Percentiles rank a stretch among this genome's conserved stretches.
phyloP scores from a whole-genome alignment of 1,284 basidiomycete genomes.

The Bjerkandera adusta region DNA sequence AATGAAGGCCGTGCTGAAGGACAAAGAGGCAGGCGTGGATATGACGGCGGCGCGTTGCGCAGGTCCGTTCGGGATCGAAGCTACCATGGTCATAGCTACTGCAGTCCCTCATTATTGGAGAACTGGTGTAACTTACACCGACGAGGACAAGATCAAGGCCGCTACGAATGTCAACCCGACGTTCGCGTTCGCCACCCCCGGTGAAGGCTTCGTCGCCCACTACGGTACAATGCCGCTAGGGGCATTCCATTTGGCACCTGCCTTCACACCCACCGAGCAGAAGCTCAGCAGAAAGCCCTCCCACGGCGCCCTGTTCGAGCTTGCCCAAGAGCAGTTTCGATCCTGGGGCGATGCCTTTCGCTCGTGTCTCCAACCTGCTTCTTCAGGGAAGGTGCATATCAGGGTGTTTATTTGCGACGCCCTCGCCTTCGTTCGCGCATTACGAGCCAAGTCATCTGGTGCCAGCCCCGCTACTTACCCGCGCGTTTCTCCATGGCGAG shows the following conservation, averaged over 20 bases:
- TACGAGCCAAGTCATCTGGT: conserved; percentile 19
- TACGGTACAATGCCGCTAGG: conserved; percentile 44
- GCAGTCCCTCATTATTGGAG: conserved; percentile 36
- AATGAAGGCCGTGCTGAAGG: neutral
- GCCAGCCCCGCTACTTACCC: conserved; percentile 8
- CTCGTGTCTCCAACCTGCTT: conserved; percentile 1
- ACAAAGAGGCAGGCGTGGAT: conserved; percentile 7
- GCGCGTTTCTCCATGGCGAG: conserved; percentile 36
- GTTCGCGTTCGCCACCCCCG: conserved; percentile 41
- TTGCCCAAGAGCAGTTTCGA: conserved; percentile 33
- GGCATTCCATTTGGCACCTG: conserved; percentile 45
- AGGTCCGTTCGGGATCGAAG: conserved; percentile 33
- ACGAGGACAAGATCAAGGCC: conserved; percentile 21
- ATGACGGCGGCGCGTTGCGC: conserved; percentile 30
- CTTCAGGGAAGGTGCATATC: conserved; percentile 22
- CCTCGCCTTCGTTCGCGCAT: conserved; percentile 30
- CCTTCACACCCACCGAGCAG: conserved; percentile 14
- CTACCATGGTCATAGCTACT: conserved; percentile 20
- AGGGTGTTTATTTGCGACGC: conserved; percentile 39
- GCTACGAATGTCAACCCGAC: conserved; percentile 44
- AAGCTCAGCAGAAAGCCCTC: too few species aligned
- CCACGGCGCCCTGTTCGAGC: conserved; percentile 25
- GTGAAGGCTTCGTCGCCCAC: conserved; percentile 43
- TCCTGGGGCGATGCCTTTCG: conserved; percentile 37
- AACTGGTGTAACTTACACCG: conserved; percentile 38